Conservation (phyloP, 2,329 filamentous ascomycete genomes). For the Diaporthe ilicicola region DNA sequence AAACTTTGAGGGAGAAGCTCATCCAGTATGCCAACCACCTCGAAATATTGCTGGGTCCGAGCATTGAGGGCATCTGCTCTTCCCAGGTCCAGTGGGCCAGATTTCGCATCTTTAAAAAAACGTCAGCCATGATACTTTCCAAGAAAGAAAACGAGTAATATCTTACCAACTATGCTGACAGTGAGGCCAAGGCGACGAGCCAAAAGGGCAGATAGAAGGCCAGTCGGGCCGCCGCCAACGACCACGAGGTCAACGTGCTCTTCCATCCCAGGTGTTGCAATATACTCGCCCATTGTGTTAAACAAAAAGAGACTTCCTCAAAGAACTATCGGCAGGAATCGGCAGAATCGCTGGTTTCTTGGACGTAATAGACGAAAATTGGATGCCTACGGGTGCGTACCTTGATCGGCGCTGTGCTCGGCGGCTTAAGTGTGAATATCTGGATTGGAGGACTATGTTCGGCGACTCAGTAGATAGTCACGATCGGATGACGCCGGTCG, state of each 20-base stretch:
- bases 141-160: no score
- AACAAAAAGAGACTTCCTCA: no score
- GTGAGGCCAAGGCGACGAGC: slow-evolving; percentile 51
- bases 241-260: slow-evolving; percentile 46
- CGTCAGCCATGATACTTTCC: not conserved
- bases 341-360: not conserved
- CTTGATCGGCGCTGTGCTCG: not conserved
- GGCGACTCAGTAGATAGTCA: not conserved
- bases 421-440: slow-evolving; percentile 7
- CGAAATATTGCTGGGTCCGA: slow-evolving; percentile 57
- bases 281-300: not conserved
- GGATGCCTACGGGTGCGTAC: not conserved
- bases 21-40: slow-evolving; percentile 52
- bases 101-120: slow-evolving; percentile 46
- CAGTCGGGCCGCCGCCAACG: slow-evolving; percentile 56
- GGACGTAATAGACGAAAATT: not conserved
- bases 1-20: slow-evolving; percentile 52
- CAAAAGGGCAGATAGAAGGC: slow-evolving; percentile 54
- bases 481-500: not conserved
- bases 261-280: not conserved
- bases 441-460: not conserved
- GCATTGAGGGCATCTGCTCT: slow-evolving; percentile 59
- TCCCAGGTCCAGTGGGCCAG: slow-evolving; percentile 49
- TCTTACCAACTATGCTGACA: slow-evolving; percentile 49
- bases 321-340: not conserved